A percentile compares a stretch with the other conserved stretches of the same genome.
Evolutionary conservation across 1,284 basidiomycete species (phyloP).

Genomic region (Gomphus bonarii): DNA sequence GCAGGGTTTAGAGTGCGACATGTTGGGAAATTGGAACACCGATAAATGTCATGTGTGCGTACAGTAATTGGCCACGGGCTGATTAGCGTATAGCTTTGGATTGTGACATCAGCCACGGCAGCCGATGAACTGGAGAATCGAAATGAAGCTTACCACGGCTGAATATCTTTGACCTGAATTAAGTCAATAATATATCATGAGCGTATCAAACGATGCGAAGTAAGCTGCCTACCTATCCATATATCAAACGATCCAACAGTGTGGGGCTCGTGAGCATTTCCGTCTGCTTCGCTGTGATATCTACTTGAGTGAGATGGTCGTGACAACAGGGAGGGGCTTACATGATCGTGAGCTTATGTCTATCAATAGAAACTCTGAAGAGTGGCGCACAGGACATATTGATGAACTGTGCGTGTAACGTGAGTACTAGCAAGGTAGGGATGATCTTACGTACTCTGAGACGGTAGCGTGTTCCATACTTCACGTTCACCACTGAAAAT

Average conservation of each 20-base stretch:
- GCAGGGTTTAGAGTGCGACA: neutral
- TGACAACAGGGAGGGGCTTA: neutral
- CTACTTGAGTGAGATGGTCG: neutral
- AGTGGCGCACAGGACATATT: constrained; percentile 14
- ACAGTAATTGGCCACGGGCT: constrained; percentile 13
- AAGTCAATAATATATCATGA: constrained; percentile 25
- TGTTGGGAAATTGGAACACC: neutral
- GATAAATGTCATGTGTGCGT: neutral
- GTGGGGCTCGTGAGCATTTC: constrained; percentile 20
- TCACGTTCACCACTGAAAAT: neutral
- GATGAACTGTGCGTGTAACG: constrained; percentile 16
- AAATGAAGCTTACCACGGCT: constrained; percentile 26
- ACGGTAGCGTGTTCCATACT: neutral
- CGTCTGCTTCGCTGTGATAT: constrained; percentile 1
- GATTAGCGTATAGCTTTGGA: constrained; percentile 5
- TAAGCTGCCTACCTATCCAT: constrained; percentile 18
- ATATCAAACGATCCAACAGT: constrained; percentile 30
- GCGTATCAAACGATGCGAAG: neutral
- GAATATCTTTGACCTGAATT: constrained; percentile 44
- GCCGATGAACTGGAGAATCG: neutral
- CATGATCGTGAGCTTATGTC: constrained; percentile 14
- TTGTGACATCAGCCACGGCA: neutral
- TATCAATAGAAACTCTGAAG: constrained; percentile 19
- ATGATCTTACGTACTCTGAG: neutral
- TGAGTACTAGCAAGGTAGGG: neutral